phyloP scores from a whole-genome alignment of 225 moss, liverwort and hornwort genomes.

The Climacium dendroides region DNA sequence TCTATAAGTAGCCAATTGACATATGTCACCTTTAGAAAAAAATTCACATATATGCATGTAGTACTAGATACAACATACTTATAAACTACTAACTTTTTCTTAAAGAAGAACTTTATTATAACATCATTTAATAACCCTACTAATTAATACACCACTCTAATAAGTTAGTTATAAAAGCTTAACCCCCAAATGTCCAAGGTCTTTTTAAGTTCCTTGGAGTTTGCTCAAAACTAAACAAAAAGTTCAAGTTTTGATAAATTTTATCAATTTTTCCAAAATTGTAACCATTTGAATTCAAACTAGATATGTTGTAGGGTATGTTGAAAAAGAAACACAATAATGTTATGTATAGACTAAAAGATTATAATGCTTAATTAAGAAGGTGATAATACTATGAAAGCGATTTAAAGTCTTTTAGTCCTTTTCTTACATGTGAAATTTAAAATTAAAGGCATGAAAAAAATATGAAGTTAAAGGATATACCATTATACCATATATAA shows the following conservation, averaged over 20 bases:
- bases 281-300: neutral
- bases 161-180: no score
- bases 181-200: neutral
- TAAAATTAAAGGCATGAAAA: no score
- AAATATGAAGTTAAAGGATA: neutral
- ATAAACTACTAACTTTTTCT: neutral
- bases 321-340: neutral
- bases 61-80: neutral
- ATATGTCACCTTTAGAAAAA: neutral
- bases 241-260: neutral
- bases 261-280: neutral
- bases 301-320: neutral
- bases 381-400: no score
- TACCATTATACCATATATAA: neutral
- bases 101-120: neutral
- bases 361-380: no score
- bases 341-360: no score
- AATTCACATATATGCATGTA: neutral
- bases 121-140: neutral
- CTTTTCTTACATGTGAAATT: neutral
- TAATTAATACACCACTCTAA: neutral
- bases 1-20: neutral
- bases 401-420: no score
- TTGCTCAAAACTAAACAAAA: neutral
- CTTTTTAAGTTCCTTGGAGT: neutral